A percentile compares a stretch with the other conserved stretches of the same genome.
Conservation (phyloP, 2,329 filamentous ascomycete genomes). For the Curvularia eragrostidis region DNA sequence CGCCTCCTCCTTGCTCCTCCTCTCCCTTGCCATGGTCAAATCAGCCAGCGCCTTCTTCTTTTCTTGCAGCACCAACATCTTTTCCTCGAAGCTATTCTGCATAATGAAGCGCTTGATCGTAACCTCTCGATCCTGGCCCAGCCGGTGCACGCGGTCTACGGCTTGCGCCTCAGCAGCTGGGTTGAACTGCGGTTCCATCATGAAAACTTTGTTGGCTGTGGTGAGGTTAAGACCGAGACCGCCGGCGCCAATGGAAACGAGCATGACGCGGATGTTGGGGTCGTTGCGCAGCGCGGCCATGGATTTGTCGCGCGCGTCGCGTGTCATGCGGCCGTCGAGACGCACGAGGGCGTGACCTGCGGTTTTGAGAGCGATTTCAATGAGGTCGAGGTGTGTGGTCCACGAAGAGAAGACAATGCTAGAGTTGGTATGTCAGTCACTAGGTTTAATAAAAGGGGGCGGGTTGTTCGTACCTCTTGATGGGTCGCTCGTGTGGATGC, state of each 20-base stretch:
- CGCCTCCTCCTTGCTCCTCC: constrained; percentile 64
- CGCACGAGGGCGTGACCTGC: constrained; percentile 73
- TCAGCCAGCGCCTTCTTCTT: constrained; percentile 93
- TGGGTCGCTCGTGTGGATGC: constrained; percentile 71
- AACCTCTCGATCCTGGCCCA: constrained; percentile 82
- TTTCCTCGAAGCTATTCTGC: constrained; percentile 89
- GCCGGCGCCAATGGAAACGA: constrained; percentile 91
- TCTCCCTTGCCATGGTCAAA: constrained; percentile 66
- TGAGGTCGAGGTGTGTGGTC: constrained; percentile 93
- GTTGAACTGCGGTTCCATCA: constrained; percentile 99
- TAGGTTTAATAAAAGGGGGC: background rate
- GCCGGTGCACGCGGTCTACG: constrained; percentile 75
- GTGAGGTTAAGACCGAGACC: constrained; percentile 92
- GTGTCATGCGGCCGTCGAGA: constrained; percentile 89
- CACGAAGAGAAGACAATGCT: constrained; percentile 94
- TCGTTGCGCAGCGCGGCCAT: constrained; percentile 81
- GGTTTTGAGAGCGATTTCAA: constrained; percentile 77
- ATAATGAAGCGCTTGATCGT: constrained; percentile 90
- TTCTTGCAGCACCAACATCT: constrained; percentile 85
- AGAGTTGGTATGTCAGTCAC: constrained; percentile 2
- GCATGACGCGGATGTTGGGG: constrained; percentile 73
- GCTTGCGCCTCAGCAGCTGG: constrained; percentile 94
- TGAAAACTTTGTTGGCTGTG: constrained; percentile 82
- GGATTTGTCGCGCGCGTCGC: constrained; percentile 73
- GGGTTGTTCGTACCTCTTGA: constrained; percentile 66